A percentile compares a stretch with the other conserved stretches of the same genome.
Conservation (phyloP, 2,329 filamentous ascomycete species). For the Colletotrichum sp. region DNA sequence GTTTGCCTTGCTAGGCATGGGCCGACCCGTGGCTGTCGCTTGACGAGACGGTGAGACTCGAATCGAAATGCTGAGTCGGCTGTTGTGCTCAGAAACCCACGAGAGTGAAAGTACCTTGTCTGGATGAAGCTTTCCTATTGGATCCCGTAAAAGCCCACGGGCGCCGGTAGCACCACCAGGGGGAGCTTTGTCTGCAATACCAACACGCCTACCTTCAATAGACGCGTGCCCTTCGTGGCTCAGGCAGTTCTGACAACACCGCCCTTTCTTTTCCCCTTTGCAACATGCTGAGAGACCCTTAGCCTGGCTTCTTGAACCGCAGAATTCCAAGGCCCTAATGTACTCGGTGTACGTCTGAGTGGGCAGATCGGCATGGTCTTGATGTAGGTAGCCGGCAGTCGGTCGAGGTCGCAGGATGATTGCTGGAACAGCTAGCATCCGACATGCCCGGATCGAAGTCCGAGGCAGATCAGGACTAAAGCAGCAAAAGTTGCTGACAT, state of each 20-base stretch:
- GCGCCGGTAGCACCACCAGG: background rate
- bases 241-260: background rate
- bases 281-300: background rate
- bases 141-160: background rate
- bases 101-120: background rate
- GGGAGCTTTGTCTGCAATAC: background rate
- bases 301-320: background rate
- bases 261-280: background rate
- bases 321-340: constrained; percentile 6
- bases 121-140: background rate
- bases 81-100: background rate
- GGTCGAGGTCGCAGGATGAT: constrained; percentile 8
- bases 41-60: background rate
- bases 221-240: background rate
- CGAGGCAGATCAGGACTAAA: background rate
- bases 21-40: background rate
- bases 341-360: constrained; percentile 4
- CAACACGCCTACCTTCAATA: background rate
- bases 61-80: background rate
- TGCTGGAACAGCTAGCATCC: background rate
- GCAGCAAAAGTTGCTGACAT: background rate
- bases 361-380: constrained; percentile 8
- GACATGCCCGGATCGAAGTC: background rate
- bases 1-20: background rate
- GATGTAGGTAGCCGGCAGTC: constrained; percentile 5